phyloP scores from a whole-genome alignment of 2,329 filamentous ascomycete species.

The Fusarium sp. region DNA sequence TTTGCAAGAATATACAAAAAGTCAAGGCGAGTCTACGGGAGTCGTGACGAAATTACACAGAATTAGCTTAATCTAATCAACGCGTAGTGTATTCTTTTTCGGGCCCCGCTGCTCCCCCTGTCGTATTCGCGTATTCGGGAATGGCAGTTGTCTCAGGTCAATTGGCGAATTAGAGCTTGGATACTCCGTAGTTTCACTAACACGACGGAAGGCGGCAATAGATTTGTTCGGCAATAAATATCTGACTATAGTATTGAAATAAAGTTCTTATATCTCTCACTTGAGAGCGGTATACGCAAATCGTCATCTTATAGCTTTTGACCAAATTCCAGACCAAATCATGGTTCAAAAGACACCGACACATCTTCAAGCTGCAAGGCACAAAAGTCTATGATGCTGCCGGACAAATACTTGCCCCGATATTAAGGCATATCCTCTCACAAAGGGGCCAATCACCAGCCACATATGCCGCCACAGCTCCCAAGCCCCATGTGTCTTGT shows the following conservation, averaged over 20 bases:
- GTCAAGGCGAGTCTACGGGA: background rate
- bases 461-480: background rate
- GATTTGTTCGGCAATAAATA: constrained; percentile 2
- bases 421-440: background rate
- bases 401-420: constrained; percentile 31
- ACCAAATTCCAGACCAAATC: background rate
- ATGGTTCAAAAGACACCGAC: background rate
- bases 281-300: background rate
- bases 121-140: constrained; percentile 30
- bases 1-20: constrained; percentile 9
- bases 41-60: constrained; percentile 35
- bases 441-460: constrained; percentile 22
- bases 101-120: background rate
- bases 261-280: background rate
- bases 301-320: background rate
- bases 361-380: background rate
- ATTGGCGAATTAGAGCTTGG: constrained; percentile 19
- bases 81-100: constrained; percentile 23
- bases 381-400: background rate
- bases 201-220: constrained; percentile 8
- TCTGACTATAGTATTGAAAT: background rate
- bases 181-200: background rate
- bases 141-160: background rate
- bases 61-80: constrained; percentile 18
- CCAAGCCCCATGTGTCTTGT: constrained; percentile 1